These are phyloP conservation scores for Yamadazyma akitaensis DNA, from an alignment of 805 yeast genomes.

Conservation along the genomic window DNA sequence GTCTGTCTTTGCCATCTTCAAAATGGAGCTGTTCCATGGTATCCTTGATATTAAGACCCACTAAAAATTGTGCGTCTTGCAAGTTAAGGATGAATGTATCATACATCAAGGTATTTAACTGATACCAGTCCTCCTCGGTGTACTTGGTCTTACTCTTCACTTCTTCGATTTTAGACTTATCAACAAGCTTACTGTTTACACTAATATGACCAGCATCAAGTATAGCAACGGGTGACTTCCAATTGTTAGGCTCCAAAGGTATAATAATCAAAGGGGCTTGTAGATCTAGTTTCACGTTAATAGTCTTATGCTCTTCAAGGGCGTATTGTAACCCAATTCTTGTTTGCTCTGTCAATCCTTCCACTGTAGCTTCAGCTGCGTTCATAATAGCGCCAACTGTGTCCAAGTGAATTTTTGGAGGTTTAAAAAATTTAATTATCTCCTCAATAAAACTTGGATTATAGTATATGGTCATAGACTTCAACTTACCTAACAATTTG, in stretches of 20 bases:
- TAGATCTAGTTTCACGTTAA: slow-evolving; percentile 79
- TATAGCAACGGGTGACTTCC: slow-evolving; percentile 85
- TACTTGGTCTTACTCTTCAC: slow-evolving; percentile 62
- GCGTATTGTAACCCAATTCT: slow-evolving; percentile 91
- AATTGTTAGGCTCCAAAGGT: slow-evolving; percentile 75
- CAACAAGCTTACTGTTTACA: slow-evolving; percentile 75
- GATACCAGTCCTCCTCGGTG: slow-evolving; percentile 68
- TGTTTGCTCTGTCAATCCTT: slow-evolving; percentile 85
- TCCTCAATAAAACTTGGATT: slow-evolving; percentile 81
- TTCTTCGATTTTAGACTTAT: slow-evolving; percentile 61
- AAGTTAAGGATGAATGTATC: slow-evolving; percentile 77
- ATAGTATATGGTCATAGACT: slow-evolving; percentile 86
- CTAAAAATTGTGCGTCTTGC: slow-evolving; percentile 82
- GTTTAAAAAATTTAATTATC: slow-evolving; percentile 71
- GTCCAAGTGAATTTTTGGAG: slow-evolving; percentile 81
- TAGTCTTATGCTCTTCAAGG: slow-evolving; percentile 88
- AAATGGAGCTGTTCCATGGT: slow-evolving; percentile 70
- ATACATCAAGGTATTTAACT: slow-evolving; percentile 76
- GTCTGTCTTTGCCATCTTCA: slow-evolving; percentile 32
- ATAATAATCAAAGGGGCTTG: slow-evolving; percentile 90
- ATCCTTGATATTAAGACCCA: slow-evolving; percentile 77
- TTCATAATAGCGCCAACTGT: slow-evolving; percentile 86
- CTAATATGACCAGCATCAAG: slow-evolving; percentile 96
- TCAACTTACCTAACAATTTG: slow-evolving; percentile 63
- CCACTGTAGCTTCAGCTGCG: slow-evolving; percentile 94